phyloP scores from a whole-genome alignment of 805 yeast genomes.

The Wickerhamiella sorbophila region DNA sequence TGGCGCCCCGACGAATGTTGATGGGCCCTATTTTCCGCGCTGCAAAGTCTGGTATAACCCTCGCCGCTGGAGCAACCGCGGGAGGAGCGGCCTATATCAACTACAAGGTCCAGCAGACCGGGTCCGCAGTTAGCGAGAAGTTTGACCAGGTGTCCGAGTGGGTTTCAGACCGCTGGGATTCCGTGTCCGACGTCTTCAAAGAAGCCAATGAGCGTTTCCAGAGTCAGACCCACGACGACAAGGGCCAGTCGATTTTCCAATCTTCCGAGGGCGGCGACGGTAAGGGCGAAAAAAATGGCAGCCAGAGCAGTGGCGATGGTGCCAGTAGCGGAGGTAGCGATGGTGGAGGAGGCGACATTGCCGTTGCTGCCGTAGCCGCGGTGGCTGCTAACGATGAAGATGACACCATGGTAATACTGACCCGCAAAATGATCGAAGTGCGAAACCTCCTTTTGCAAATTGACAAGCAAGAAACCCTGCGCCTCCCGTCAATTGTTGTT shows the following conservation, averaged over 20 bases:
- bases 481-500: conserved; percentile 88
- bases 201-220: not conserved
- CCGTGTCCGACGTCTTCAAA: conserved; percentile 5
- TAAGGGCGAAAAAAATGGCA: conserved; percentile 2
- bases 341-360: conserved; percentile 28
- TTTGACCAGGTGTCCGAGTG: conserved; percentile 45
- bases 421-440: conserved; percentile 95
- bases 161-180: conserved; percentile 24
- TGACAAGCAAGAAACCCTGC: conserved; percentile 61
- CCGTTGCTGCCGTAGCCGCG: conserved; percentile 46
- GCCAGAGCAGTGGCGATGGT: not conserved
- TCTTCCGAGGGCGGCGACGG: not conserved
- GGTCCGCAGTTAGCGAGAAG: conserved; percentile 53
- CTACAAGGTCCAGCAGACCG: conserved; percentile 82
- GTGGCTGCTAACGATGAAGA: conserved; percentile 35
- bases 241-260: not conserved
- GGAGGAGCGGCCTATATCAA: conserved; percentile 91
- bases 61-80: conserved; percentile 74
- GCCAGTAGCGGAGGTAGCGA: conserved; percentile 15
- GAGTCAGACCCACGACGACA: not conserved
- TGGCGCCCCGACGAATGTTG: conserved; percentile 14
- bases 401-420: conserved; percentile 68
- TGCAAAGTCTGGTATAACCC: conserved; percentile 35
- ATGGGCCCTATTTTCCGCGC: conserved; percentile 17
- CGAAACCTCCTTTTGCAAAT: conserved; percentile 62